Percentiles rank a stretch among this genome's conserved stretches.
These are phyloP conservation scores for Bipolaris sorokiniana DNA, from an alignment of 2,329 filamentous ascomycete species.

Conservation along the genomic window DNA sequence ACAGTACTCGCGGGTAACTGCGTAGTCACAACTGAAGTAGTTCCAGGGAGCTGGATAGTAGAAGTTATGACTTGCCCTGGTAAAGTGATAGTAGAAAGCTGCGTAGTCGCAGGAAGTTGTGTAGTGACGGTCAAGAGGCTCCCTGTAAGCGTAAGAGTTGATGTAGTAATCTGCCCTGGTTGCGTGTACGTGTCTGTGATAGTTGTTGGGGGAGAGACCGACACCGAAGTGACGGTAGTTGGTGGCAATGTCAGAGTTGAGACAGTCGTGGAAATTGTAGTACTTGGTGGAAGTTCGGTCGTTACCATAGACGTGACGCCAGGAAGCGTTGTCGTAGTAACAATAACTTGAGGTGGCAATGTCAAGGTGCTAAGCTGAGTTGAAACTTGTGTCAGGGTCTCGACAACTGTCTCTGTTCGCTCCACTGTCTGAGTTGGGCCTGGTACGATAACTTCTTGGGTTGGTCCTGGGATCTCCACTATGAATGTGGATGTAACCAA, in stretches of 20 bases:
- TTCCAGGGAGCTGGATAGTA: constrained; percentile 15
- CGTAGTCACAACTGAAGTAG: constrained; percentile 7
- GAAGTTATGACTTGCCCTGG: constrained; percentile 26
- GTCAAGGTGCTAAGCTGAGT: constrained; percentile 30
- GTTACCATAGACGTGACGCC: constrained; percentile 22
- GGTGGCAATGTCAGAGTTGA: constrained; percentile 25
- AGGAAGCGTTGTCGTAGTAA: constrained; percentile 26
- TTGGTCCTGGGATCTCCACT: constrained; percentile 2
- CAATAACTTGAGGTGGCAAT: constrained; percentile 19
- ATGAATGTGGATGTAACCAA: constrained; percentile 10
- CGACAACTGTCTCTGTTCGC: constrained; percentile 11
- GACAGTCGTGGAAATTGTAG: constrained; percentile 27
- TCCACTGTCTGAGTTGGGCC: constrained; percentile 14
- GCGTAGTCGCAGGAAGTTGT: constrained; percentile 12
- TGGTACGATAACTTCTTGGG: constrained; percentile 3
- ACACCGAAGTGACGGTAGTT: constrained; percentile 12
- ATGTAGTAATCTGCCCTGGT: constrained; percentile 12
- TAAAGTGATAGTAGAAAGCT: constrained; percentile 20
- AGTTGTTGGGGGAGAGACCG: constrained; percentile 10
- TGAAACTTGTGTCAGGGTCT: constrained; percentile 24
- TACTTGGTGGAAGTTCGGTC: constrained; percentile 22
- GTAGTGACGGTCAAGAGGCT: constrained; percentile 8
- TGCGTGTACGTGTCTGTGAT: constrained; percentile 14
- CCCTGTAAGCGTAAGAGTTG: constrained; percentile 12
- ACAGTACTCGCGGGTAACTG: constrained; percentile 13